phyloP scores from a whole-genome alignment of 495 filamentous ascomycete genomes.

The Acidomyces sp. region DNA sequence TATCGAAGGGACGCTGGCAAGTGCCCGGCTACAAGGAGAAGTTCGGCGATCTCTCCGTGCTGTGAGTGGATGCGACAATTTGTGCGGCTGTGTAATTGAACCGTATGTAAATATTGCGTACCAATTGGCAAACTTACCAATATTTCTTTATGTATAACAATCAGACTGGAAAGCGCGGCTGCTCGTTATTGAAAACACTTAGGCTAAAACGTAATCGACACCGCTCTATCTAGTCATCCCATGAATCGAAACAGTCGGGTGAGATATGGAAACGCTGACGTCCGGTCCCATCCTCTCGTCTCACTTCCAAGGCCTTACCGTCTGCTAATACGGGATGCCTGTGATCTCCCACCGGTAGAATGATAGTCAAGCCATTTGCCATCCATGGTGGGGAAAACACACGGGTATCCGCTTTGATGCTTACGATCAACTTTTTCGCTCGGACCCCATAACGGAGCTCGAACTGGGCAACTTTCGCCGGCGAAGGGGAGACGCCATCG shows the following conservation, averaged over 20 bases:
- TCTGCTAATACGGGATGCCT: conserved; percentile 13
- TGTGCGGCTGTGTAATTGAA: too few species aligned
- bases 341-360: conserved; percentile 23
- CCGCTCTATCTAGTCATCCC: too few species aligned
- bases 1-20: conserved; percentile 93
- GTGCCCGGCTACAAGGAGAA: conserved; percentile 99
- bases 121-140: too few species aligned
- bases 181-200: too few species aligned
- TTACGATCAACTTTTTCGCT: conserved; percentile 17
- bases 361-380: conserved; percentile 17
- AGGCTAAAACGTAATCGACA: too few species aligned
- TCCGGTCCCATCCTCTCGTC: conserved; percentile 8
- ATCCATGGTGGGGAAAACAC: conserved; percentile 22
- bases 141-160: too few species aligned
- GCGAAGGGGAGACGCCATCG: conserved; percentile 41
- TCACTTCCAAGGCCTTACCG: conserved; percentile 10
- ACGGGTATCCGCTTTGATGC: conserved; percentile 7
- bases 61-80: conserved; percentile 38
- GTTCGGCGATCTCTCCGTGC: conserved; percentile 88
- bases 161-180: too few species aligned
- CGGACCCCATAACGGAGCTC: conserved; percentile 17
- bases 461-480: conserved; percentile 15
- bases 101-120: too few species aligned
- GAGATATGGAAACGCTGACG: conserved; percentile 14
- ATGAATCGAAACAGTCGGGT: too few species aligned